A percentile compares a stretch with the other conserved stretches of the same genome.
These are phyloP conservation scores for Pisolithus thermaeus DNA, from an alignment of 1,284 basidiomycete species.

Conservation along the genomic window DNA sequence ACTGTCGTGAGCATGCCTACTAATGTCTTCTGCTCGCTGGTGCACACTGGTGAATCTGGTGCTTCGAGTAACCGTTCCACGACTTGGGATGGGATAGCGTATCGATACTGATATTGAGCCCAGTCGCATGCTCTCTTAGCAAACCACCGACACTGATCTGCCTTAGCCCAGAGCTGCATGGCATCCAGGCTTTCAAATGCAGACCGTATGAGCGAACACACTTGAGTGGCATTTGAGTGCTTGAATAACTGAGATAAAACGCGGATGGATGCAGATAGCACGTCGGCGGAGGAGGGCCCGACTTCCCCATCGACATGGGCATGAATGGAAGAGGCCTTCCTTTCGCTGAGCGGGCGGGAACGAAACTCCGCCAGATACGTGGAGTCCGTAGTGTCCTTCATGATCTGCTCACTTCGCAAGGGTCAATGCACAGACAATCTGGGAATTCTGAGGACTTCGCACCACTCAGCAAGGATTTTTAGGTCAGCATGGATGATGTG, in stretches of 20 bases:
- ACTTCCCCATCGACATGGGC: slow-evolving; percentile 84
- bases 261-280: slow-evolving; percentile 69
- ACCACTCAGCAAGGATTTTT: slow-evolving; percentile 64
- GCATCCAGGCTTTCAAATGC: slow-evolving; percentile 63
- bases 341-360: slow-evolving; percentile 65
- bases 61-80: slow-evolving; percentile 76
- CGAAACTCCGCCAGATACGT: slow-evolving; percentile 79
- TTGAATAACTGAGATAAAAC: slow-evolving; percentile 70
- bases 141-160: slow-evolving; percentile 80
- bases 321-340: slow-evolving; percentile 84
- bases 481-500: slow-evolving; percentile 66
- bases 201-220: slow-evolving; percentile 68
- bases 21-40: slow-evolving; percentile 62
- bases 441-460: slow-evolving; percentile 4
- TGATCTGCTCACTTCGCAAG: slow-evolving; percentile 42
- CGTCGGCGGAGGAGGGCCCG: slow-evolving; percentile 72
- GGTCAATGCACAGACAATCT: background rate
- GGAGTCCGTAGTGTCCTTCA: slow-evolving; percentile 66
- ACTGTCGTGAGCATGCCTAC: slow-evolving; percentile 81
- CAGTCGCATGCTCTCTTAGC: slow-evolving; percentile 73
- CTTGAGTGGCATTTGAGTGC: slow-evolving; percentile 75
- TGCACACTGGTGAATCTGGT: slow-evolving; percentile 51
- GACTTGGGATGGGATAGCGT: slow-evolving; percentile 79
- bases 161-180: slow-evolving; percentile 64
- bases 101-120: slow-evolving; percentile 90